phyloP scores from a whole-genome alignment of 305 asterid species.

The Salvia sclarea region DNA sequence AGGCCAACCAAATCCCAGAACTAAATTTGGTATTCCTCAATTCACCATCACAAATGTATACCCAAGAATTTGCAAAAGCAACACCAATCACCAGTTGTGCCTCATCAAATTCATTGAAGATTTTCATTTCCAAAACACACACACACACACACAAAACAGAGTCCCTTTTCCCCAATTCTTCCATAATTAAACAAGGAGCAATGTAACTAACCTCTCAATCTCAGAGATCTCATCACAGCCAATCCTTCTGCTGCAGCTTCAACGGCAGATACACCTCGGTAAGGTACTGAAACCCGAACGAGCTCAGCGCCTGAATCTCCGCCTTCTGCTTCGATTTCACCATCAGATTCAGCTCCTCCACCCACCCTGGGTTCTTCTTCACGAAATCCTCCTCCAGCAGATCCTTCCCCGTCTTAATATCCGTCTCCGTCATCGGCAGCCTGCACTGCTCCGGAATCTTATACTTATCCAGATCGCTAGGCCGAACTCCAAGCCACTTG shows the following conservation, averaged over 20 bases:
- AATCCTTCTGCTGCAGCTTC: constrained; percentile 86
- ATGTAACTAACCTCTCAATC: too few relatives aligned
- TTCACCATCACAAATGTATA: neutral
- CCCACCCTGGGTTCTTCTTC: constrained; percentile 96
- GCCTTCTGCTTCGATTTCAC: constrained; percentile 94
- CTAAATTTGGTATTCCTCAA: too few relatives aligned
- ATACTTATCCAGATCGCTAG: constrained; percentile 84
- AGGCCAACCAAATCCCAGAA: too few relatives aligned
- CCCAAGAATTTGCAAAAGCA: too few relatives aligned
- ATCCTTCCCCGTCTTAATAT: constrained; percentile 88
- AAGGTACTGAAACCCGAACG: constrained; percentile 88
- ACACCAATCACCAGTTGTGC: neutral
- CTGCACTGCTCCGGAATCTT: constrained; percentile 83
- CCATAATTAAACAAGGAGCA: too few relatives aligned
- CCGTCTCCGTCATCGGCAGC: constrained; percentile 88
- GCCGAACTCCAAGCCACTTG: constrained; percentile 86
- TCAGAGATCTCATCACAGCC: constrained; percentile 65
- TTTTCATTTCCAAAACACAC: neutral
- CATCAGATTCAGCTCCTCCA: constrained; percentile 85
- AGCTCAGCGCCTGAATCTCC: constrained; percentile 92
- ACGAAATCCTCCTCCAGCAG: constrained; percentile 91
- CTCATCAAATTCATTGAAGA: neutral
- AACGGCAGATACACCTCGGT: constrained; percentile 88
- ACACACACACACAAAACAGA: constrained; percentile 8
- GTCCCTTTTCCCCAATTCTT: too few relatives aligned